These are phyloP conservation scores for Fusarium heterosporum DNA, from an alignment of 2,329 filamentous ascomycete genomes.

Conservation along the genomic window DNA sequence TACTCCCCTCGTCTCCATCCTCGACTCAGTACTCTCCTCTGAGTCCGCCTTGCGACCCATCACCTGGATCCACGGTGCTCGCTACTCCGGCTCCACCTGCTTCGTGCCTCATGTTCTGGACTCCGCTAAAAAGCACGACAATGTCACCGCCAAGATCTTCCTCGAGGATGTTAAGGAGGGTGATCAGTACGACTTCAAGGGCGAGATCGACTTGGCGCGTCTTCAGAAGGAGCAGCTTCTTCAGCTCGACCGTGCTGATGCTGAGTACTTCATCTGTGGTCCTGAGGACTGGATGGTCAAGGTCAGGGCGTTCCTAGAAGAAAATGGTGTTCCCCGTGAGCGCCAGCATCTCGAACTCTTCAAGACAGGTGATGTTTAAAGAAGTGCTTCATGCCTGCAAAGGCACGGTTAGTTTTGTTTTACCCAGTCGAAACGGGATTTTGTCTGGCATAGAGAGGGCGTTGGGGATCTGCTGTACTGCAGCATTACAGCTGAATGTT, in stretches of 20 bases:
- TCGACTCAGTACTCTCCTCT: slow-evolving; percentile 63
- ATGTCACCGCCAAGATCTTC: slow-evolving; percentile 64
- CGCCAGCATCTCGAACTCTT: slow-evolving; percentile 77
- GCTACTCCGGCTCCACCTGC: slow-evolving; percentile 62
- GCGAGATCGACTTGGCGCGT: slow-evolving; percentile 68
- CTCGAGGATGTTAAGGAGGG: slow-evolving; percentile 64
- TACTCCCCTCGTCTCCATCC: slow-evolving; percentile 74
- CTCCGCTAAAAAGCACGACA: slow-evolving; percentile 53
- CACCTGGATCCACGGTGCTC: slow-evolving; percentile 72
- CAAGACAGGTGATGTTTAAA: slow-evolving; percentile 61
- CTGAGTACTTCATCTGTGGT: slow-evolving; percentile 80
- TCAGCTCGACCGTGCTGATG: slow-evolving; percentile 62
- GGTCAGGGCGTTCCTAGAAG: slow-evolving; percentile 63
- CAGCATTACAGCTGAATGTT: slow-evolving; percentile 21
- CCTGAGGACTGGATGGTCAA: slow-evolving; percentile 77
- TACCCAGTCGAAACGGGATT: slow-evolving; percentile 6
- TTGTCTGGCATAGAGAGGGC: slow-evolving; percentile 34
- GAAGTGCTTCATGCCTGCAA: not conserved
- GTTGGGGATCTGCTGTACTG: slow-evolving; percentile 29
- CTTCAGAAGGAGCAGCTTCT: slow-evolving; percentile 66
- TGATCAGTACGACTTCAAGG: slow-evolving; percentile 68
- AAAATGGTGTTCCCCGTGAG: slow-evolving; percentile 66
- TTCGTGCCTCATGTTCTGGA: slow-evolving; percentile 66
- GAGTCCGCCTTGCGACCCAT: slow-evolving; percentile 58
- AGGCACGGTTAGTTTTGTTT: not conserved